Evolutionary conservation across 371 early-diverging fungal genomes (phyloP).

Genomic region (Thermomucor indicae-seudaticae): DNA sequence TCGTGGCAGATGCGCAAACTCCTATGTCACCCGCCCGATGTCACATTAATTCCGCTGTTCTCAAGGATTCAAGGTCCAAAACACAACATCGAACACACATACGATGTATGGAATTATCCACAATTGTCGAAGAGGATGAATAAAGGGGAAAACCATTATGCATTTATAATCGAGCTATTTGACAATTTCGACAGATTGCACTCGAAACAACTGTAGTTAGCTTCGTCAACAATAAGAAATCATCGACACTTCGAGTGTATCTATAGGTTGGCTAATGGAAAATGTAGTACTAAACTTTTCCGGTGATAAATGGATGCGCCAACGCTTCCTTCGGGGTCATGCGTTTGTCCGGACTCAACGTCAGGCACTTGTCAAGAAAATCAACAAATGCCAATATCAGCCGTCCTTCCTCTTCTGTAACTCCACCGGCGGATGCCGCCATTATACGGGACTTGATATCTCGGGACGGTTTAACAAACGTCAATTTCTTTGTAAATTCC

Average conservation of each 20-base stretch:
- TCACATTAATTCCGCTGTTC: no score
- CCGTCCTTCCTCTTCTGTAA: constrained; percentile 53
- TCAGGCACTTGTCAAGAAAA: constrained; percentile 82
- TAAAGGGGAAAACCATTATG: neutral
- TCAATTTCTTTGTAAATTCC: constrained; percentile 64
- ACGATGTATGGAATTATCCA: neutral
- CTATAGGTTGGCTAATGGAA: no score
- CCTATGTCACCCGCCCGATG: no score
- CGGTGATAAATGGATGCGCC: constrained; percentile 83
- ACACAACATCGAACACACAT: neutral
- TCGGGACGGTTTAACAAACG: constrained; percentile 60
- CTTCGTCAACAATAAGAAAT: no score
- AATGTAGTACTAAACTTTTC: constrained; percentile 38
- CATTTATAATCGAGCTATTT: neutral
- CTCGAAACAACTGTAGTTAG: no score
- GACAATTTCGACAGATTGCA: no score
- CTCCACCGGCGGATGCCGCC: constrained; percentile 35
- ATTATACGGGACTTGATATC: constrained; percentile 71
- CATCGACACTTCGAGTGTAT: no score
- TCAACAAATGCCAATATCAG: constrained; percentile 62
- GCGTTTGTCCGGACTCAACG: constrained; percentile 87
- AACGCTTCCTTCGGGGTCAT: constrained; percentile 91
- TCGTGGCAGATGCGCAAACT: no score
- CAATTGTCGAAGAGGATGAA: constrained; percentile 2
- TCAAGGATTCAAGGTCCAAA: neutral